Conservation (phyloP, 2,329 filamentous ascomycete genomes). For the Pezicula carpinea region DNA sequence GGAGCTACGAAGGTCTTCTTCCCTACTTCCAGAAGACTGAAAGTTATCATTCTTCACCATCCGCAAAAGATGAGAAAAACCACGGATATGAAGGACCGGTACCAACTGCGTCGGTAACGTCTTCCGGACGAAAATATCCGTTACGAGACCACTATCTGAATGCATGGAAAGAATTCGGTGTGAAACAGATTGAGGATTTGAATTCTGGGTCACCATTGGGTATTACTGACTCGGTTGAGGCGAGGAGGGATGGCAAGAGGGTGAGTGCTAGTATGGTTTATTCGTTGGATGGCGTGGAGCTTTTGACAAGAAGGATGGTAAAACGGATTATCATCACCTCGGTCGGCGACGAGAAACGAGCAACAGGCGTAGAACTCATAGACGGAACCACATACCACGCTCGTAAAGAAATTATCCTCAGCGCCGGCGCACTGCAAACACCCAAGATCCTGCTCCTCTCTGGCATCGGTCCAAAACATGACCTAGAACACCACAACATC, state of each 20-base stretch:
- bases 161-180: conserved; percentile 34
- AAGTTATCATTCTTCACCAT: conserved; percentile 14
- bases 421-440: conserved; percentile 43
- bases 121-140: conserved; percentile 32
- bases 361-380: conserved; percentile 7
- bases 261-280: conserved; percentile 26
- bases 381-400: conserved; percentile 2
- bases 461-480: conserved; percentile 38
- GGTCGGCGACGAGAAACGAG: not conserved
- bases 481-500: conserved; percentile 31
- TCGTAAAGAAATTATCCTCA: conserved; percentile 38
- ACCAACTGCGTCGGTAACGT: conserved; percentile 16
- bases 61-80: conserved; percentile 13
- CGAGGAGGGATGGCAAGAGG: conserved; percentile 23
- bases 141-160: conserved; percentile 31
- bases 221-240: conserved; percentile 27
- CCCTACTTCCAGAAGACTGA: conserved; percentile 40
- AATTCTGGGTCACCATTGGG: conserved; percentile 28
- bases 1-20: conserved; percentile 41
- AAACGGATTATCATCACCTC: conserved; percentile 18
- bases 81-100: conserved; percentile 29
- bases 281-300: conserved; percentile 17
- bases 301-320: conserved; percentile 23
- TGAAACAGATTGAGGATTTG: conserved; percentile 19
- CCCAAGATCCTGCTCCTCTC: conserved; percentile 46